Conservation (phyloP, 1,284 basidiomycete genomes). For the Porphyrellus sp. region DNA sequence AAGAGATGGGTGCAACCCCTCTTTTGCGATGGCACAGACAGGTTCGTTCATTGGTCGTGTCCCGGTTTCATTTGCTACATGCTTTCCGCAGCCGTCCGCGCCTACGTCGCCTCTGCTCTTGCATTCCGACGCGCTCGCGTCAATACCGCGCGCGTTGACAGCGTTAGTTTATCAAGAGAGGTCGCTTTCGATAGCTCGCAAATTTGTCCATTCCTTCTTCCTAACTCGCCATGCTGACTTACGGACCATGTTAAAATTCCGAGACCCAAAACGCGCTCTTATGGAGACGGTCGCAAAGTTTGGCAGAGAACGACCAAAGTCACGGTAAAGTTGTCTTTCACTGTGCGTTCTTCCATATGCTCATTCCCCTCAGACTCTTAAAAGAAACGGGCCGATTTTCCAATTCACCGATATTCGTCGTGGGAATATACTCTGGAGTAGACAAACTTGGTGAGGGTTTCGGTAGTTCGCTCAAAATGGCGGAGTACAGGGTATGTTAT, state of each 20-base stretch:
- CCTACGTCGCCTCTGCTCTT: slow-evolving; percentile 50
- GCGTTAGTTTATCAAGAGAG: slow-evolving; percentile 77
- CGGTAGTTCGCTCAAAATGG: slow-evolving; percentile 92
- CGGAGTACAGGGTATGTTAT: slow-evolving; percentile 79
- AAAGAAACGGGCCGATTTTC: slow-evolving; percentile 91
- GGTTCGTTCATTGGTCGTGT: slow-evolving; percentile 38
- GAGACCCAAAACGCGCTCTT: slow-evolving; percentile 80
- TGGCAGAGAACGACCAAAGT: slow-evolving; percentile 69
- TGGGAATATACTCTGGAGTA: slow-evolving; percentile 87
- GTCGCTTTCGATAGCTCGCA: slow-evolving; percentile 73
- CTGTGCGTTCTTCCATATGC: not conserved
- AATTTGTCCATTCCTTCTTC: slow-evolving; percentile 86
- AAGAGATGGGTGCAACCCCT: slow-evolving; percentile 73
- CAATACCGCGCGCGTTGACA: slow-evolving; percentile 71
- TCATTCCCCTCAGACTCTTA: slow-evolving; percentile 52
- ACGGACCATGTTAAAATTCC: slow-evolving; percentile 83
- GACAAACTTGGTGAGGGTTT: slow-evolving; percentile 94
- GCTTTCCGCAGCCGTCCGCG: slow-evolving; percentile 44
- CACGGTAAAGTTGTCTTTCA: slow-evolving; percentile 48
- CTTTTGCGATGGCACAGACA: slow-evolving; percentile 70
- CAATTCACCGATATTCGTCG: slow-evolving; percentile 88
- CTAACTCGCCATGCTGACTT: slow-evolving; percentile 81
- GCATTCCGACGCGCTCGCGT: slow-evolving; percentile 71
- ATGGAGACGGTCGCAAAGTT: slow-evolving; percentile 77
- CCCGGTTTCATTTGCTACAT: slow-evolving; percentile 6